A percentile compares a stretch with the other conserved stretches of the same genome.
Conservation (phyloP, 164 flowering plant species). For the Stephania yunnanensis region DNA sequence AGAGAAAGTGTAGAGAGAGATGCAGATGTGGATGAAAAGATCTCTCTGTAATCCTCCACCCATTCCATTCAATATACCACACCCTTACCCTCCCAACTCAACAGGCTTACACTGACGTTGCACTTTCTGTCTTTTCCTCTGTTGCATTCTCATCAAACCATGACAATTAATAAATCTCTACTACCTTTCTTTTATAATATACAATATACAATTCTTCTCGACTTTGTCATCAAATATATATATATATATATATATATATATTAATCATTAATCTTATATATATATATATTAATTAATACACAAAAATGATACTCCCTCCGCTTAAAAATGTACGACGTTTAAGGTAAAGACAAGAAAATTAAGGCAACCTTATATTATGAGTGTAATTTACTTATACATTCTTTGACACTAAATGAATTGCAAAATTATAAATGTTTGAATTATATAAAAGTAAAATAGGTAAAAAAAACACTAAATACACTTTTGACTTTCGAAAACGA, state of each 20-base stretch:
- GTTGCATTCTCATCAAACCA: slow-evolving; percentile 21
- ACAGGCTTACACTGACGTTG: slow-evolving; percentile 29
- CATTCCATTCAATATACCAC: slow-evolving; percentile 16
- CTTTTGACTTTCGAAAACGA: too few species aligned
- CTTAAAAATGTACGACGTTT: too few species aligned
- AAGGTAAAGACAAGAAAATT: too few species aligned
- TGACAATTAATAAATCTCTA: slow-evolving; percentile 3
- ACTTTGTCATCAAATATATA: slow-evolving; percentile 15
- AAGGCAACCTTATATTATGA: too few species aligned
- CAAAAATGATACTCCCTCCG: too few species aligned
- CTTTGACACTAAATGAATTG: too few species aligned
- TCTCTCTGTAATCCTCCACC: slow-evolving; percentile 22
- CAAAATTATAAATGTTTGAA: too few species aligned
- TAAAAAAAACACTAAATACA: too few species aligned
- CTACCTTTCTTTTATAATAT: slow-evolving; percentile 3
- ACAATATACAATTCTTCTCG: not conserved
- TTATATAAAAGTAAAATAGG: too few species aligned
- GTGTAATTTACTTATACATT: too few species aligned
- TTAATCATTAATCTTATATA: not conserved
- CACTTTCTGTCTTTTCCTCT: slow-evolving; percentile 43
- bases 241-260: not conserved
- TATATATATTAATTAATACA: too few species aligned
- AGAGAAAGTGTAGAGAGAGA: slow-evolving; percentile 7
- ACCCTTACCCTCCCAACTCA: slow-evolving; percentile 11
- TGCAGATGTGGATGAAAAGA: slow-evolving; percentile 28